Conservation (phyloP, 169 alveolate species). For the Cryptosporidium ubiquitum region DNA sequence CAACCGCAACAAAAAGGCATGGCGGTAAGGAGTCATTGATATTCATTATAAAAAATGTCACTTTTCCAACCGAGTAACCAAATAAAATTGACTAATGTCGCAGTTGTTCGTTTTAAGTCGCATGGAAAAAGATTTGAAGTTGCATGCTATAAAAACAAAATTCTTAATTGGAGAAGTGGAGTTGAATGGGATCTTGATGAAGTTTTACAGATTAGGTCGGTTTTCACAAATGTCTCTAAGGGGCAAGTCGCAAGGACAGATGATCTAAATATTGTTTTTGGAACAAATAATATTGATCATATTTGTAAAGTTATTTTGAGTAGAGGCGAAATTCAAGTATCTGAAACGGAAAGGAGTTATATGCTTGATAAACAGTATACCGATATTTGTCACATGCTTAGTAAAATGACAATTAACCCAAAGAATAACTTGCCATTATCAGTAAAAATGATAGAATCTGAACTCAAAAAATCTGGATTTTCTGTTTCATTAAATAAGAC, state of each 20-base stretch:
- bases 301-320: constrained; percentile 91
- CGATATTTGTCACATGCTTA: constrained; percentile 84
- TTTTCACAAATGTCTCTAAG: constrained; percentile 93
- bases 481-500: constrained; percentile 84
- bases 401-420: constrained; percentile 86
- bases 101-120: constrained; percentile 90
- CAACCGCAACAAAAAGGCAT: neutral
- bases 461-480: constrained; percentile 81
- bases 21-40: constrained; percentile 16
- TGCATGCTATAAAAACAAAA: constrained; percentile 97
- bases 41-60: constrained; percentile 76
- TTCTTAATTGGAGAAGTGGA: constrained; percentile 94
- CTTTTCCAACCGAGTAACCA: constrained; percentile 93
- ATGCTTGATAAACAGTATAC: constrained; percentile 83
- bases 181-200: constrained; percentile 91
- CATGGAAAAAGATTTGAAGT: constrained; percentile 93
- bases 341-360: constrained; percentile 88
- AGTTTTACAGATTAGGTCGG: constrained; percentile 91
- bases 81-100: constrained; percentile 94
- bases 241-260: constrained; percentile 93
- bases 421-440: constrained; percentile 88
- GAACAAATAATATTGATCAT: constrained; percentile 85
- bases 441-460: constrained; percentile 84
- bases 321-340: constrained; percentile 91
- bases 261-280: constrained; percentile 89